These are phyloP conservation scores for Litchi chinensis DNA, from an alignment of 345 rosid genomes.

Conservation along the genomic window DNA sequence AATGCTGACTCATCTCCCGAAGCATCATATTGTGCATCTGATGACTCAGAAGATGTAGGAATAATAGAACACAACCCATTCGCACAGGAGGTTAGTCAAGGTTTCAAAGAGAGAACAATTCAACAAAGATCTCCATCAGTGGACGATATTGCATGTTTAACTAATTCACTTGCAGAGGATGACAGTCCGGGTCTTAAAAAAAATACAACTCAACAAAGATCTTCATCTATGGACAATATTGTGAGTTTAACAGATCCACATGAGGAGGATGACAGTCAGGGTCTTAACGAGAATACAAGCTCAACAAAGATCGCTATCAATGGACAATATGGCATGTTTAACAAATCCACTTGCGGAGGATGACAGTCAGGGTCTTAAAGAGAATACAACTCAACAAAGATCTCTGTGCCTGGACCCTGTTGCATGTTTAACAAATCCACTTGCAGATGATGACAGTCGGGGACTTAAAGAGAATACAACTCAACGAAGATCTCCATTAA, in stretches of 20 bases:
- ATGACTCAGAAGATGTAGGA: conserved; percentile 63
- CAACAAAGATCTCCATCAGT: conserved; percentile 20
- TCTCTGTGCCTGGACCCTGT: background rate
- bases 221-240: background rate
- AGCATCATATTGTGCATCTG: conserved; percentile 40
- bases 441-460: conserved; percentile 13
- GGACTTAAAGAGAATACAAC: conserved; percentile 26
- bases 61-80: conserved; percentile 44
- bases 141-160: conserved; percentile 26
- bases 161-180: background rate
- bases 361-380: background rate
- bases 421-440: background rate
- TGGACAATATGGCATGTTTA: conserved; percentile 27
- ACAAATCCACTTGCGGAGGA: background rate
- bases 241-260: too few species aligned
- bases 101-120: conserved; percentile 28
- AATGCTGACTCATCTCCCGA: conserved; percentile 42
- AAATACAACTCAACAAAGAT: background rate
- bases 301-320: conserved; percentile 20
- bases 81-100: conserved; percentile 17
- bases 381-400: background rate
- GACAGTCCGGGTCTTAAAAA: background rate
- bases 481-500: conserved; percentile 21
- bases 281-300: conserved; percentile 28
- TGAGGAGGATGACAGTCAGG: conserved; percentile 13